Evolutionary conservation across 2,329 filamentous ascomycete genomes (phyloP).

Genomic region (Colletotrichum sp.): DNA sequence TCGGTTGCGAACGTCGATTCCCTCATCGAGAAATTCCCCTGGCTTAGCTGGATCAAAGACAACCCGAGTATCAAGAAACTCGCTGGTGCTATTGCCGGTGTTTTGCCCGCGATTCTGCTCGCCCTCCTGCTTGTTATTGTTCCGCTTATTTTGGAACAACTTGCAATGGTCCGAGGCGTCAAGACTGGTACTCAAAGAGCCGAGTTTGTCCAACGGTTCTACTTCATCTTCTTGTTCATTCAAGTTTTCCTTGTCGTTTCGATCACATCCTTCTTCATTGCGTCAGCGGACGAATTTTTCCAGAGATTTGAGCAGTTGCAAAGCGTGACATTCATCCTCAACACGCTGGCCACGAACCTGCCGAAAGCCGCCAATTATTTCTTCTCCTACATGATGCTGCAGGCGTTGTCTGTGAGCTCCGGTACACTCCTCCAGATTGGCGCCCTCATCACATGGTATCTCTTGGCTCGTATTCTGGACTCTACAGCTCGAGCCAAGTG

Average conservation of each 20-base stretch:
- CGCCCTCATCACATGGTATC: conserved; percentile 79
- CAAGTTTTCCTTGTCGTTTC: conserved; percentile 95
- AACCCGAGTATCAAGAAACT: conserved; percentile 66
- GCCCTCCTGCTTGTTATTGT: conserved; percentile 80
- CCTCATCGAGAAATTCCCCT: conserved; percentile 68
- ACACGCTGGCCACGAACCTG: conserved; percentile 76
- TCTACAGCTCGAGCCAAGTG: conserved; percentile 85
- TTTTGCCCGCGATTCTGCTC: conserved; percentile 79
- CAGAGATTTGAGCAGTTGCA: conserved; percentile 46
- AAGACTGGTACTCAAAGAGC: conserved; percentile 82
- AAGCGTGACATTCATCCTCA: conserved; percentile 70
- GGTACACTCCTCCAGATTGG: conserved; percentile 85
- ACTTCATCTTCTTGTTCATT: conserved; percentile 92
- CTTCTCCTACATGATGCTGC: conserved; percentile 97
- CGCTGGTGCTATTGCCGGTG: conserved; percentile 74
- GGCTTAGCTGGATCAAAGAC: conserved; percentile 71
- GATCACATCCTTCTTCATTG: conserved; percentile 73
- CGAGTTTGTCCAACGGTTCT: conserved; percentile 88
- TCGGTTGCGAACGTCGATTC: conserved; percentile 77
- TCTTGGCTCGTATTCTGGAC: conserved; percentile 81
- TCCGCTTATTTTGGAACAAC: conserved; percentile 76
- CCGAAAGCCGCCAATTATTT: conserved; percentile 94
- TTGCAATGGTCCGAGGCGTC: conserved; percentile 76
- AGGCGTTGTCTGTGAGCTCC: conserved; percentile 88
- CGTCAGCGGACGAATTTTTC: conserved; percentile 68